A percentile compares a stretch with the other conserved stretches of the same genome.
These are phyloP conservation scores for Moricandia arvensis DNA, from an alignment of 345 rosid genomes.

Conservation along the genomic window DNA sequence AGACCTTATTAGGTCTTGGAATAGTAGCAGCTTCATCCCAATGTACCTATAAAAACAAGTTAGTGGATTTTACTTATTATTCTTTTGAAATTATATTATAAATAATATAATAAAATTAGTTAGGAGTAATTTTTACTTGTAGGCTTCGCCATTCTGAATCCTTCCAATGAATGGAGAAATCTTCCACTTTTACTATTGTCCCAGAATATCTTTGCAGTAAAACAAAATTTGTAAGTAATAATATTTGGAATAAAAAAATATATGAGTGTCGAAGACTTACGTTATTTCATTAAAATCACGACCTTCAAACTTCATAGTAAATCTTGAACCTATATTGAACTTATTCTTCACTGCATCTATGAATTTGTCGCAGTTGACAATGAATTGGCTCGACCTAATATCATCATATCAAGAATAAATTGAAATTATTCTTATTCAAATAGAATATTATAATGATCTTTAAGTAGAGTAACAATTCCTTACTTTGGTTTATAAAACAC, in stretches of 20 bases:
- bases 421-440: neutral
- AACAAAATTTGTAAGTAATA: neutral
- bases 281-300: neutral
- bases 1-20: neutral
- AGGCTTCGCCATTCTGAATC: neutral
- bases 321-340: neutral
- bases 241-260: neutral
- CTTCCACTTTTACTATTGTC: neutral
- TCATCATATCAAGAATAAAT: neutral
- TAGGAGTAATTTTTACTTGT: neutral
- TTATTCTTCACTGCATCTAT: neutral
- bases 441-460: neutral
- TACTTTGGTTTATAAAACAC: neutral
- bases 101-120: neutral
- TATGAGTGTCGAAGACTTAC: neutral
- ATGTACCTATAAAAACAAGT: neutral
- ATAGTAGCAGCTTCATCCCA: neutral
- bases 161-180: neutral
- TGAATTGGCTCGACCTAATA: neutral
- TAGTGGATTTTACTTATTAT: neutral
- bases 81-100: neutral
- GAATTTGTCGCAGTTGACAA: neutral
- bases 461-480: neutral
- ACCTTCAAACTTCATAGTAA: neutral
- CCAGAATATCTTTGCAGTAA: neutral